A percentile compares a stretch with the other conserved stretches of the same genome.
Conservation (phyloP, 768 basidiomycete species). For the Rhodotorula babjevae region DNA sequence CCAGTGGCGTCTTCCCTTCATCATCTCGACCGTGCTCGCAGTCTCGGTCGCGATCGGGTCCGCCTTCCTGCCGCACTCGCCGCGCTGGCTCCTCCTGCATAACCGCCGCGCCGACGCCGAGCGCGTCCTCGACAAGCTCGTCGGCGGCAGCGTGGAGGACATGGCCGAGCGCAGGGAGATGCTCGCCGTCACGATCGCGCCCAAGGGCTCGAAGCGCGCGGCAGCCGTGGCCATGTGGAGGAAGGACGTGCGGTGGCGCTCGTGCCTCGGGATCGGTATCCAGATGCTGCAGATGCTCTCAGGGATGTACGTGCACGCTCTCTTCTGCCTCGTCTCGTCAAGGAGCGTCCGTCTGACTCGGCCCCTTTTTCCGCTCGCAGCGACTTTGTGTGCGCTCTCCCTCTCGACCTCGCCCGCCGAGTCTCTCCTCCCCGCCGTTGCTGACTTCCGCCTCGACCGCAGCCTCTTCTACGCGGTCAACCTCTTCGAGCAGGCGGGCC, state of each 20-base stretch:
- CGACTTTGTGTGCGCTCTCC: conserved; percentile 45
- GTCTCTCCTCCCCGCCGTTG: not conserved
- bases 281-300: conserved; percentile 42
- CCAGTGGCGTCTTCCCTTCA: conserved; percentile 51
- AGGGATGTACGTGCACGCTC: conserved; percentile 20
- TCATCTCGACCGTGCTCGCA: conserved; percentile 15
- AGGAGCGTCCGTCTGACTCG: too few relatives aligned
- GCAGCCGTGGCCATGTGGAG: conserved; percentile 39
- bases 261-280: conserved; percentile 50
- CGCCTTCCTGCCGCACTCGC: conserved; percentile 50
- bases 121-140: conserved; percentile 36
- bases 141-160: conserved; percentile 43
- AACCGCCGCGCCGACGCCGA: conserved; percentile 48
- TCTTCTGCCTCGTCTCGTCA: too few relatives aligned
- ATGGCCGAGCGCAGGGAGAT: conserved; percentile 41
- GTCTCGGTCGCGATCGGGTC: conserved; percentile 44
- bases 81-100: conserved; percentile 50
- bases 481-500: conserved; percentile 44
- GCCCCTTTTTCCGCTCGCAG: too few relatives aligned
- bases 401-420: too few relatives aligned
- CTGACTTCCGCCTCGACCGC: not conserved
- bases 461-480: not conserved
- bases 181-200: not conserved
- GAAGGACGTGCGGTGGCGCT: conserved; percentile 44
- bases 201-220: conserved; percentile 15